Percentiles rank a stretch among this genome's conserved stretches.
phyloP scores from a whole-genome alignment of 169 alveolate genomes.

The Eimeria brunetti region DNA sequence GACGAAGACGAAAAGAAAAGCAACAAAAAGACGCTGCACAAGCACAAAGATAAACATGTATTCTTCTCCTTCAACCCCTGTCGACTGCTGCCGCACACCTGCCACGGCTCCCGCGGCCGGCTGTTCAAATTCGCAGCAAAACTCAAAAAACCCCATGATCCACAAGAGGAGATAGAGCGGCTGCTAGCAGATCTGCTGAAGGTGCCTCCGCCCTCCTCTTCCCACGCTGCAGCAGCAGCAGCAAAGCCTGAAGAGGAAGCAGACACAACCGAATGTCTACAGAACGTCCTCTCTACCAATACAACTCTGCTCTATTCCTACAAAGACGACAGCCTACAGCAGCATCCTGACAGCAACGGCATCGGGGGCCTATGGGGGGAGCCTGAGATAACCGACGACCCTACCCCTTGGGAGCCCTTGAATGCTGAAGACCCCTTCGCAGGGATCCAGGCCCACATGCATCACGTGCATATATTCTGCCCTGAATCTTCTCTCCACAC shows the following conservation, averaged over 20 bases:
- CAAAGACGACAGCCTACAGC: not conserved
- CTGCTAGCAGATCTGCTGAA: not conserved
- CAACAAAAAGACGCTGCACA: not conserved
- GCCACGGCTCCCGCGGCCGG: conserved; percentile 66
- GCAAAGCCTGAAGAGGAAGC: conserved; percentile 13
- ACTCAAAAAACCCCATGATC: conserved; percentile 24
- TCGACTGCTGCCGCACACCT: conserved; percentile 51
- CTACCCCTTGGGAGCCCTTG: conserved; percentile 49
- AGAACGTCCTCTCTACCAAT: conserved; percentile 30
- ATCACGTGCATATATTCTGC: conserved; percentile 34
- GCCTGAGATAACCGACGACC: conserved; percentile 32
- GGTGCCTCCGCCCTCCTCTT: not conserved
- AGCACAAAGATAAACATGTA: conserved; percentile 48
- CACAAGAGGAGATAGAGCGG: conserved; percentile 45
- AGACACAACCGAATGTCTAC: conserved; percentile 52
- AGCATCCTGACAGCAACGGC: conserved; percentile 43
- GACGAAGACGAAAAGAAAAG: not conserved
- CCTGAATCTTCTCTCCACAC: conserved; percentile 22
- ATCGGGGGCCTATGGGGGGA: not conserved
- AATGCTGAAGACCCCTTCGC: conserved; percentile 6
- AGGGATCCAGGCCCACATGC: conserved; percentile 35
- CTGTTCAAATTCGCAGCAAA: conserved; percentile 65
- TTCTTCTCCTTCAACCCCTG: conserved; percentile 60
- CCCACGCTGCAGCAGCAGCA: not conserved
- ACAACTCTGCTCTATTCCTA: conserved; percentile 9